These are phyloP conservation scores for Puccinellia tenuiflora DNA, from an alignment of 176 grass and related monocot genomes.

Conservation along the genomic window DNA sequence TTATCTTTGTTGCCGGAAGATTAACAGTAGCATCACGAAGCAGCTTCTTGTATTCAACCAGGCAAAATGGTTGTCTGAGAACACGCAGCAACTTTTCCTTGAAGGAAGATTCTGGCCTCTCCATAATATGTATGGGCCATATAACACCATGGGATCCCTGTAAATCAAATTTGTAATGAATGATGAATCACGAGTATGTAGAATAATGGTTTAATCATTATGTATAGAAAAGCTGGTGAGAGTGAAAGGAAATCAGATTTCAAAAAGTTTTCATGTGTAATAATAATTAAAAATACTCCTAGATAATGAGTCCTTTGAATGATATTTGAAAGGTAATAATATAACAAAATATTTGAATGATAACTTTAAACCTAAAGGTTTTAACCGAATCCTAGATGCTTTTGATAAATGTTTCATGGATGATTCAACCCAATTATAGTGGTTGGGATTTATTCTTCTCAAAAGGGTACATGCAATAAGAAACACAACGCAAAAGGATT, in stretches of 20 bases:
- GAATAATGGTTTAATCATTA: background rate
- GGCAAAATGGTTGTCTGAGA: slow-evolving; percentile 39
- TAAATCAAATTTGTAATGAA: background rate
- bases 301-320: too few species aligned
- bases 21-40: slow-evolving; percentile 19
- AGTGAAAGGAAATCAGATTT: background rate
- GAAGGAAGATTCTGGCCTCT: slow-evolving; percentile 53
- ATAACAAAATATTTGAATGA: background rate
- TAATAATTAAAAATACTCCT: background rate
- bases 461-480: background rate
- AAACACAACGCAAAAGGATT: background rate
- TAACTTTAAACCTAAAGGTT: background rate
- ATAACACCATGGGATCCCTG: slow-evolving; percentile 21
- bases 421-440: background rate
- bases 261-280: background rate
- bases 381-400: background rate
- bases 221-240: background rate
- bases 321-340: too few species aligned
- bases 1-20: slow-evolving; percentile 27
- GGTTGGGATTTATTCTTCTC: background rate
- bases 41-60: slow-evolving; percentile 42
- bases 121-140: slow-evolving; percentile 46
- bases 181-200: background rate
- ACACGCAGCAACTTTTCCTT: slow-evolving; percentile 45
- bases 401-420: background rate